Evolutionary conservation across 2,329 filamentous ascomycete genomes (phyloP), one percentile per base, ranked within the genome.

Genomic region (Leptosphaerulina australis): DNA sequence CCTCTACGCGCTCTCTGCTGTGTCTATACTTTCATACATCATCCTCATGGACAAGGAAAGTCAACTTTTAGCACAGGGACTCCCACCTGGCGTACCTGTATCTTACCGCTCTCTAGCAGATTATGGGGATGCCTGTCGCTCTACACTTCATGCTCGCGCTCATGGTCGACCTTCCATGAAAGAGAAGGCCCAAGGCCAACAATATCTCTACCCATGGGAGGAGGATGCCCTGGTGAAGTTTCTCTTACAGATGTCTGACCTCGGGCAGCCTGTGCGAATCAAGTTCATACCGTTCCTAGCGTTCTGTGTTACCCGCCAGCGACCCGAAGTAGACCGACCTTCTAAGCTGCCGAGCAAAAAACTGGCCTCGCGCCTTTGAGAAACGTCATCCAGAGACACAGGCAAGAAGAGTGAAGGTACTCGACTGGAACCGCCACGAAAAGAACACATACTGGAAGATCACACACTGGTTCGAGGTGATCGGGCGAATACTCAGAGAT

Each of bases 201-300:
- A 63, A 53, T 71, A 69, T 38, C 64, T 69, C 12, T 60, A 49
- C 28, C 58, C 48, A 8, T 39, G n/a, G 15, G 58, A 70, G 56
- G 63, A 68, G 58, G 57, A 66, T 40, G 64, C 62, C 11, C 38
- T 70, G 14, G 50, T 56, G 10, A 36, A 48, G 28, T 56, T 53
- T 47, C 24, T 55, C 10, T 47, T 62, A 53, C 53, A 44, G 44
- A 63, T 60, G 50, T 39, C 38, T 52, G 34, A 25, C 26, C 40
- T 58, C 34, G 54, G 60, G 24, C 26, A 49, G 11, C 54, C 54
- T 41, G 24, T 62, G 18, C 60, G 29, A 28, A 53, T 64, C 0
- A 63, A 64, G 33, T 56, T 44, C 36, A 40, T 62, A 38, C 56
- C 46, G 44, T 52, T 35, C 8, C 44, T 64, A 25, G 58, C 56